A percentile compares a stretch with the other conserved stretches of the same genome.
phyloP scores from a whole-genome alignment of 2,329 filamentous ascomycete species.

The Pyricularia sp. region DNA sequence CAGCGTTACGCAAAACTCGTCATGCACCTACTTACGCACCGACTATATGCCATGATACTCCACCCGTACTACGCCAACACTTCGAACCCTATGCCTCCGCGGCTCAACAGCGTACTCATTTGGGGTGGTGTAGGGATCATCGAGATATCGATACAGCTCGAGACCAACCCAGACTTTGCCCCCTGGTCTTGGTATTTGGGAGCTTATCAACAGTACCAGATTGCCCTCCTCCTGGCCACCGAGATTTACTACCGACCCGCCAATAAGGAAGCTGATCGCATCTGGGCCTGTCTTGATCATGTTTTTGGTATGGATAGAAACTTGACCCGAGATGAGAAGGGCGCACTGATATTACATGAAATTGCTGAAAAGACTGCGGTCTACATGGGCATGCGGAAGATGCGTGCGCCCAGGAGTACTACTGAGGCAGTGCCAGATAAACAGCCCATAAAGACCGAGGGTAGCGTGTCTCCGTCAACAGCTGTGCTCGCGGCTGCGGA shows the following conservation, averaged over 20 bases:
- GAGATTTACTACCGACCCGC: constrained; percentile 50
- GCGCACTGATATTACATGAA: constrained; percentile 45
- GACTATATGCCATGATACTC: constrained; percentile 53
- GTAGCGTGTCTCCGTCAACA: constrained; percentile 2
- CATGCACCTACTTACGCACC: constrained; percentile 49
- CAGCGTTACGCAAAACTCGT: constrained; percentile 52
- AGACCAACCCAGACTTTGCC: constrained; percentile 30
- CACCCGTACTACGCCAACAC: constrained; percentile 49
- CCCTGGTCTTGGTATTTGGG: constrained; percentile 60
- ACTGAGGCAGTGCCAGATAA: constrained; percentile 22
- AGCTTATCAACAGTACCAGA: constrained; percentile 61
- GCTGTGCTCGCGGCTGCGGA: constrained; percentile 8
- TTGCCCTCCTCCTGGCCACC: constrained; percentile 52
- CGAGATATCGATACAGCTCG: constrained; percentile 33
- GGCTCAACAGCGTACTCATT: constrained; percentile 50
- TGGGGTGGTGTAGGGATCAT: constrained; percentile 42
- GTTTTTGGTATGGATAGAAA: constrained; percentile 49
- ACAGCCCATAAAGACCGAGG: constrained; percentile 20
- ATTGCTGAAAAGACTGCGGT: constrained; percentile 46
- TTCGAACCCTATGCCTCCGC: constrained; percentile 39
- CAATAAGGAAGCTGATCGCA: constrained; percentile 45
- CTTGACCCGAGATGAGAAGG: constrained; percentile 42
- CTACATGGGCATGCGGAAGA: constrained; percentile 46
- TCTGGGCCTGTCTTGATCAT: constrained; percentile 61
- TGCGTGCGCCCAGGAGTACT: constrained; percentile 36